phyloP scores from a whole-genome alignment of 2,329 filamentous ascomycete genomes.

The Ceratocystis eucalypticola region DNA sequence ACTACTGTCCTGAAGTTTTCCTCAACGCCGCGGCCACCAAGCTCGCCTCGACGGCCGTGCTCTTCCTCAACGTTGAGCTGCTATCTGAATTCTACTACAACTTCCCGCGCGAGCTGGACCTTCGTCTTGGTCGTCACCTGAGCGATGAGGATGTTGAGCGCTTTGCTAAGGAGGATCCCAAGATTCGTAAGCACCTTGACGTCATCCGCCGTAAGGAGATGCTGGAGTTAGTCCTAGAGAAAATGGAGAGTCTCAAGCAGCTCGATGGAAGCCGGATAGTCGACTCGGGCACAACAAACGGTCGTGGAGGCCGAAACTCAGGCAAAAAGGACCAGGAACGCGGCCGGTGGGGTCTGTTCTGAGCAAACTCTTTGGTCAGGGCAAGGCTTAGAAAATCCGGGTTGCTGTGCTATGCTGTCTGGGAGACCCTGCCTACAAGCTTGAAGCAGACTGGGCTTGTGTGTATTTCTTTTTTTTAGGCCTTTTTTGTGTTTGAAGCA shows the following conservation, averaged over 20 bases:
- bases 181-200: slow-evolving; percentile 77
- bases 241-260: slow-evolving; percentile 83
- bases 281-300: neutral
- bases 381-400: neutral
- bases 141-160: slow-evolving; percentile 68
- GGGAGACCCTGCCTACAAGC: neutral
- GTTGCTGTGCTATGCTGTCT: neutral
- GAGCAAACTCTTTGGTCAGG: neutral
- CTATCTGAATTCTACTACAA: slow-evolving; percentile 96
- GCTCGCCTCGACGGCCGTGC: slow-evolving; percentile 81
- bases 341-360: slow-evolving; percentile 39
- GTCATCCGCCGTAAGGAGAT: slow-evolving; percentile 85
- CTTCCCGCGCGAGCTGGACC: slow-evolving; percentile 84
- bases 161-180: slow-evolving; percentile 87
- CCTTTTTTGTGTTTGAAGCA: neutral
- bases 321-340: slow-evolving; percentile 29
- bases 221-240: slow-evolving; percentile 80
- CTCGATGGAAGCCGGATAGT: slow-evolving; percentile 48
- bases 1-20: slow-evolving; percentile 93
- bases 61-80: slow-evolving; percentile 94
- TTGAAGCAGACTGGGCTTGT: neutral
- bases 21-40: slow-evolving; percentile 95
- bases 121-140: slow-evolving; percentile 69
- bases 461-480: neutral
- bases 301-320: slow-evolving; percentile 16